Conservation (phyloP, 2,329 filamentous ascomycete genomes). For the Xylariaceae sp. region DNA sequence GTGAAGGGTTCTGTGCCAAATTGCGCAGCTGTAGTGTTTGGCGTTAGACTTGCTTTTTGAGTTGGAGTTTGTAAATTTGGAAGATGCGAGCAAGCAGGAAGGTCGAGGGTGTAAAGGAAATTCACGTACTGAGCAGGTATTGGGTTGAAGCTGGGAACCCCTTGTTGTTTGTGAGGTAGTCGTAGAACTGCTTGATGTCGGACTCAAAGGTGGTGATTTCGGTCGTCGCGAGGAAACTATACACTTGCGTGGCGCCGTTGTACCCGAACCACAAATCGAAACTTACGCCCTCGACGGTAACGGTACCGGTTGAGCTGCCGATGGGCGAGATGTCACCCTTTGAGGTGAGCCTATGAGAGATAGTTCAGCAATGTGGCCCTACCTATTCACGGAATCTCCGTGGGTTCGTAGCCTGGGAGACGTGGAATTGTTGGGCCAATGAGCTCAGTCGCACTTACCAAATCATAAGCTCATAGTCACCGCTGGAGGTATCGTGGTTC, state of each 20-base stretch:
- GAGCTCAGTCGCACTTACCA: conserved; percentile 14
- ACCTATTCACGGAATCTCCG: background rate
- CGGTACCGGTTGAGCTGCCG: conserved; percentile 10
- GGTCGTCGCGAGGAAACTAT: conserved; percentile 16
- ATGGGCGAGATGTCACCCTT: conserved; percentile 13
- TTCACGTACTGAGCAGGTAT: conserved; percentile 15
- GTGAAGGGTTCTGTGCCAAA: conserved; percentile 18
- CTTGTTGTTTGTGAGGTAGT: conserved; percentile 10
- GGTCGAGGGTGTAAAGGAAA: background rate
- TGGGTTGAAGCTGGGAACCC: conserved; percentile 15
- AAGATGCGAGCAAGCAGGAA: background rate
- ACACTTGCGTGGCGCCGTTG: conserved; percentile 17
- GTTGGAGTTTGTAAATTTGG: background rate
- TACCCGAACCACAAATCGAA: conserved; percentile 17
- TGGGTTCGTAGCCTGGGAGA: background rate
- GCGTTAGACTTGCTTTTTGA: background rate
- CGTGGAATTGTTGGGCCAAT: background rate
- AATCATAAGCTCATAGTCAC: conserved; percentile 20
- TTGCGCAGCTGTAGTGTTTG: conserved; percentile 8
- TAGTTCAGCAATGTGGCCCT: background rate
- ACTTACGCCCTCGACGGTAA: conserved; percentile 7
- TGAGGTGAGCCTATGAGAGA: conserved; percentile 7
- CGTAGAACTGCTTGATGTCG: conserved; percentile 14
- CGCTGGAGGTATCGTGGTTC: conserved; percentile 13
- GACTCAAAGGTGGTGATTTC: conserved; percentile 12